These are phyloP conservation scores for Collybiopsis luxurians DNA, from an alignment of 768 basidiomycete genomes.

Conservation along the genomic window DNA sequence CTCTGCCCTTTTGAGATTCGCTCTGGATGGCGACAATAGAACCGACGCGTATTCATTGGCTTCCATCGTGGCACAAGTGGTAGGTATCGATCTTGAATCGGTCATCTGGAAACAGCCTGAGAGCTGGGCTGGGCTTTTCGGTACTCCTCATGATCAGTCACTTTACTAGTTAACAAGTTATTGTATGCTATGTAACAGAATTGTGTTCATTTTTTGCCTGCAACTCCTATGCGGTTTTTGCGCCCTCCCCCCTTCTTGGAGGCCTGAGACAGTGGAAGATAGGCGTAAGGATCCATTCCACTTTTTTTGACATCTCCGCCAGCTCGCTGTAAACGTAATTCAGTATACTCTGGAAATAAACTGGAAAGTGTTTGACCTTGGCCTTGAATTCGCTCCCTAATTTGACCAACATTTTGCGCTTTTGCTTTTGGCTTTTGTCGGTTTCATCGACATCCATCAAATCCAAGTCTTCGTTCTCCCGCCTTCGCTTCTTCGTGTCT, in stretches of 20 bases:
- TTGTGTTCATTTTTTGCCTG: constrained; percentile 40
- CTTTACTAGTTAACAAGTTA: constrained; percentile 63
- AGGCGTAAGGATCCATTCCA: constrained; percentile 90
- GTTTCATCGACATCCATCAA: constrained; percentile 67
- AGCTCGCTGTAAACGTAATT: constrained; percentile 62
- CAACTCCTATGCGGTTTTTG: constrained; percentile 51
- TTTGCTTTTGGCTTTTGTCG: constrained; percentile 44
- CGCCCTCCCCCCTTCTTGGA: constrained; percentile 56
- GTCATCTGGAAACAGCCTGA: constrained; percentile 59
- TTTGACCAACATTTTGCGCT: constrained; percentile 45
- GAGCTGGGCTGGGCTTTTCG: constrained; percentile 74
- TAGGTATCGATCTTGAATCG: constrained; percentile 33
- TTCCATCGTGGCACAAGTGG: constrained; percentile 44
- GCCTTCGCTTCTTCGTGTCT: constrained; percentile 89
- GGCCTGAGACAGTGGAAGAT: constrained; percentile 80
- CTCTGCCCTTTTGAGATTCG: constrained; percentile 67
- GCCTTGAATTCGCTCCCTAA: constrained; percentile 93
- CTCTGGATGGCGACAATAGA: constrained; percentile 80
- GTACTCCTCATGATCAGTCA: constrained; percentile 69
- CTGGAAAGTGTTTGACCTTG: constrained; percentile 57
- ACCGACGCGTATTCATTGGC: constrained; percentile 67
- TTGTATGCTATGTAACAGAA: constrained; percentile 6
- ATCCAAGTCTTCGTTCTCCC: constrained; percentile 59
- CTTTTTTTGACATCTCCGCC: constrained; percentile 91
- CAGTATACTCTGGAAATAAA: constrained; percentile 3